Percentiles rank a stretch among this genome's conserved stretches.
Conservation (phyloP, 1,284 basidiomycete species). For the Ganoderma boninense region DNA sequence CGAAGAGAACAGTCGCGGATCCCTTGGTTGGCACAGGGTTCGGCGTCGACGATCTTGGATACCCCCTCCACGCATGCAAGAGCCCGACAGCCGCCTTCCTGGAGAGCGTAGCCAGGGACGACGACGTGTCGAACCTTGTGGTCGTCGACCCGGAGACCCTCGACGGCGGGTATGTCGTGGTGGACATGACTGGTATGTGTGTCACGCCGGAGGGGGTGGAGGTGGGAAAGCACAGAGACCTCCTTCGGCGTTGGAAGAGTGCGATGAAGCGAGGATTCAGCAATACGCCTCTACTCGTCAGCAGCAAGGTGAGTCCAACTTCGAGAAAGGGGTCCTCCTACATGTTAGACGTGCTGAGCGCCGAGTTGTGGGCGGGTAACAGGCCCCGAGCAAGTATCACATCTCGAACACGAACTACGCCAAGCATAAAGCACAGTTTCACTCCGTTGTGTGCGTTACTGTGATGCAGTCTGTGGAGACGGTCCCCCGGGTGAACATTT, state of each 20-base stretch:
- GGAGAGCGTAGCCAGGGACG: constrained; percentile 1
- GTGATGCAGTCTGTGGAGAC: constrained; percentile 5
- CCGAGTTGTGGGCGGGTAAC: background rate
- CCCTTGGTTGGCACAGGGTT: constrained; percentile 2
- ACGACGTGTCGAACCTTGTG: background rate
- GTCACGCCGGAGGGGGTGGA: constrained; percentile 10
- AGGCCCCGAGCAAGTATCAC: constrained; percentile 6
- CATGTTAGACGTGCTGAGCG: background rate
- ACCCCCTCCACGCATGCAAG: constrained; percentile 4
- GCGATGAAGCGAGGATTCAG: constrained; percentile 8
- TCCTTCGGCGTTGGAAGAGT: constrained; percentile 7
- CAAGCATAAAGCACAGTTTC: constrained; percentile 7
- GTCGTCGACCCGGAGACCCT: constrained; percentile 4
- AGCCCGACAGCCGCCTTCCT: background rate
- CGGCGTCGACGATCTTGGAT: constrained; percentile 5
- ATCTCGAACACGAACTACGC: constrained; percentile 10
- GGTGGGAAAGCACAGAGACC: constrained; percentile 3
- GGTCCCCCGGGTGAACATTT: background rate
- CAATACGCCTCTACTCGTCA: background rate
- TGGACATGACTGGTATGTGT: constrained; percentile 5
- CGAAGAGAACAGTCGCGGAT: background rate
- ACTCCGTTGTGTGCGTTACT: constrained; percentile 4
- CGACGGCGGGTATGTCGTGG: constrained; percentile 6
- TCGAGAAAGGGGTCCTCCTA: background rate
- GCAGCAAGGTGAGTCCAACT: background rate